These are phyloP conservation scores for Lolium rigidum DNA, from an alignment of 176 grass and related monocot genomes.

Conservation along the genomic window DNA sequence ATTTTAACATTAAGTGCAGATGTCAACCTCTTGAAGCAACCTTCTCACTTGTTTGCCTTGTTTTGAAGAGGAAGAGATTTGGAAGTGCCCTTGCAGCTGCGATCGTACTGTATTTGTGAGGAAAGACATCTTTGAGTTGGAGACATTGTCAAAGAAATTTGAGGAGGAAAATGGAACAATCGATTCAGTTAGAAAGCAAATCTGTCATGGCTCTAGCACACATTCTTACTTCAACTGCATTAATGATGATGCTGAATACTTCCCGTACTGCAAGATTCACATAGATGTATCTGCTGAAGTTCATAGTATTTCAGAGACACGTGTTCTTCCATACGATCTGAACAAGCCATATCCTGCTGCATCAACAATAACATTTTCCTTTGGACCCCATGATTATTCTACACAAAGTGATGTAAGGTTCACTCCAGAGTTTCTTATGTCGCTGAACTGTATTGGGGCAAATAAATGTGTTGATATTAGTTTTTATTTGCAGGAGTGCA, in stretches of 20 bases:
- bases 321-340: conserved; percentile 53
- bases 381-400: conserved; percentile 47
- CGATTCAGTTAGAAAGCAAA: conserved; percentile 44
- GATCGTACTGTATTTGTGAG: conserved; percentile 72
- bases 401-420: conserved; percentile 64
- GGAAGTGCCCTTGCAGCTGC: conserved; percentile 63
- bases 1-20: conserved; percentile 17
- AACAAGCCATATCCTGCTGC: conserved; percentile 53
- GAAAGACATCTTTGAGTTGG: conserved; percentile 74
- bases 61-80: conserved; percentile 78
- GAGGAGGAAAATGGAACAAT: conserved; percentile 58
- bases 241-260: conserved; percentile 44
- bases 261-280: conserved; percentile 51
- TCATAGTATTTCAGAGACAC: conserved; percentile 44
- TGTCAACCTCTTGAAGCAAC: conserved; percentile 33
- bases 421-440: conserved; percentile 31
- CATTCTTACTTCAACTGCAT: conserved; percentile 39
- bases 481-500: conserved; percentile 62
- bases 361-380: conserved; percentile 61
- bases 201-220: conserved; percentile 20
- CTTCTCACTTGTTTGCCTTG: conserved; percentile 47
- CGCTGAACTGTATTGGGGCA: not conserved
- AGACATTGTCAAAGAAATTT: conserved; percentile 63
- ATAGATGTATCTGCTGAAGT: conserved; percentile 42
- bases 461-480: conserved; percentile 30